phyloP scores from a whole-genome alignment of 768 basidiomycete genomes.

The Phlebiopsis gigantea region DNA sequence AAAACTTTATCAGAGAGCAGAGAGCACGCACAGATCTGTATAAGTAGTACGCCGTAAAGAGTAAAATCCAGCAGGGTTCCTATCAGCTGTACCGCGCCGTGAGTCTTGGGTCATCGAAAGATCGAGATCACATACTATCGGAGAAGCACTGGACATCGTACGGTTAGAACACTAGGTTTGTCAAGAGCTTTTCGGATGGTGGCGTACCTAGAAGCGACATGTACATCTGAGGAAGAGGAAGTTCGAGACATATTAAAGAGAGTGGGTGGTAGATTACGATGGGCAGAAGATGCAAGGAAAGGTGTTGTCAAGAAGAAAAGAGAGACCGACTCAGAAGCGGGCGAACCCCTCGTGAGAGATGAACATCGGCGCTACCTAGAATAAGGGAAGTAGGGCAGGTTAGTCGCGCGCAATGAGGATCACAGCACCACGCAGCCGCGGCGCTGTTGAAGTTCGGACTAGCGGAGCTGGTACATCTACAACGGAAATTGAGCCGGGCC shows the following conservation, averaged over 20 bases:
- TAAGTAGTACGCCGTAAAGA: background rate
- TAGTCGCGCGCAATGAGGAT: background rate
- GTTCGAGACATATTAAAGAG: background rate
- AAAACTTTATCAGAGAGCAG: no score
- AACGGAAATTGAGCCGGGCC: no score
- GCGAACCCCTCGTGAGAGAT: background rate
- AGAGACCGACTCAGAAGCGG: background rate
- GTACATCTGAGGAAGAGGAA: background rate
- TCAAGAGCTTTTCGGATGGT: no score
- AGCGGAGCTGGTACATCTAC: background rate
- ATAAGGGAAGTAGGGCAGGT: background rate
- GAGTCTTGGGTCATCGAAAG: background rate
- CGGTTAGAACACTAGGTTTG: no score
- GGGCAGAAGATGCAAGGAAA: background rate
- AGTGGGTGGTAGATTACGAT: background rate
- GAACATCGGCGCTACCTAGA: background rate
- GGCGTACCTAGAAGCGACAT: background rate
- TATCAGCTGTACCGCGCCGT: background rate
- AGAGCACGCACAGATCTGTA: background rate
- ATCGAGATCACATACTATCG: background rate
- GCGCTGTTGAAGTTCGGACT: background rate
- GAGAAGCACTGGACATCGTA: background rate
- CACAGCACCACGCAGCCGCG: no score
- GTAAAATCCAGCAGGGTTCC: background rate
- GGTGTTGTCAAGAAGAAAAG: background rate